Conservation (phyloP, 257 asterid genomes). For the Cinchona pubescens region DNA sequence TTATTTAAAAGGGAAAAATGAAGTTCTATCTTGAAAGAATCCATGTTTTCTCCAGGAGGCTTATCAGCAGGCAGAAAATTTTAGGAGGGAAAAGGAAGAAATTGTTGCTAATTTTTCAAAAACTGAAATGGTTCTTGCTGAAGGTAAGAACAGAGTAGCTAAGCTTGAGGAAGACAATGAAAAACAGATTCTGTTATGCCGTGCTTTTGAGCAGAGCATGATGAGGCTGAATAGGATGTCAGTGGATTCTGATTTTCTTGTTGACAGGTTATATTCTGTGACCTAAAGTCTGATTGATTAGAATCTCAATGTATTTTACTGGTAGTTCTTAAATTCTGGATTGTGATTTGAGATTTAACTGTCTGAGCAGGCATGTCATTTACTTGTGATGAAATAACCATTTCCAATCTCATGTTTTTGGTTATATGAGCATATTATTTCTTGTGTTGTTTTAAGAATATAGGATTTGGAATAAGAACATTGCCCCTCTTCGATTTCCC, state of each 20-base stretch:
- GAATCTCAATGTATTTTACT: neutral
- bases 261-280: constrained; percentile 68
- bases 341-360: neutral
- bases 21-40: neutral
- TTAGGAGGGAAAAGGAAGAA: constrained; percentile 70
- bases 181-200: constrained; percentile 81
- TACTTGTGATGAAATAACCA: neutral
- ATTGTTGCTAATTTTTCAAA: constrained; percentile 55
- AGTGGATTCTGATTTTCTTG: constrained; percentile 90
- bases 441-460: neutral
- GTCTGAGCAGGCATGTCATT: neutral
- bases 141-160: constrained; percentile 66
- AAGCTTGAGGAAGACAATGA: constrained; percentile 94
- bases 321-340: neutral
- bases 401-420: neutral
- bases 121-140: constrained; percentile 57
- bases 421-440: neutral
- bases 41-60: constrained; percentile 61
- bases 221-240: constrained; percentile 98
- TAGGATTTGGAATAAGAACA: neutral
- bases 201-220: constrained; percentile 97
- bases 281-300: neutral
- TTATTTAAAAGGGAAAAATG: neutral
- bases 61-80: constrained; percentile 50
- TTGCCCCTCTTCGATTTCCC: neutral